Evolutionary conservation across 345 rosid genomes (phyloP), one percentile per base, ranked within the genome.

Genomic region (Murraya koenigii): DNA sequence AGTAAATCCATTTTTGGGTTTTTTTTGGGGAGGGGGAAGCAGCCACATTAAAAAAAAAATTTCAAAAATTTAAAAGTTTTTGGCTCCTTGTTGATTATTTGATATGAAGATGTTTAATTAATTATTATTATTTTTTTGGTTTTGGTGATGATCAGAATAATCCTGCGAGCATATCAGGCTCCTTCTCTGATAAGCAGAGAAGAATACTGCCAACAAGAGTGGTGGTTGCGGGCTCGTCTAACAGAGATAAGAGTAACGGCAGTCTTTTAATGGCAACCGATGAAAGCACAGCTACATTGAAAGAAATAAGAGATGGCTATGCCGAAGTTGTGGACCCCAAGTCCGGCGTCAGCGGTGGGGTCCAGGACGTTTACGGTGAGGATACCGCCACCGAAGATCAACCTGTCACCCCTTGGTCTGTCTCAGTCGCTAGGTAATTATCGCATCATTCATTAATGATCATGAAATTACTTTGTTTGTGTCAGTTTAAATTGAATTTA

Each of bases 361-460:
- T 87, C 61, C 87, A 78, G 78, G 93, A 94, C 54, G 81, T 90
- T 32, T 89, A 87, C 78, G 94, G 88, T 26, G 97, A 92, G 84
- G 96, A 91, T 66, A 79, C 87, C 62, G 89, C 92, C 84, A 80
- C 91, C 14, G 94, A 89, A 76, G 97, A 93, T 73, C 90, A 86
- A 84, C 87, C 87, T 55, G 89, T 92, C 72, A 94, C 95, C 74
- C 98, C 97, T 56, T 94, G 98, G 97, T 69, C 94, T 23, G 69
- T 85, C 78, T 90, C 95, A 23, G 93, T 94, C 69, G 97, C 97
- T 66, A 93, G 98, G 98, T 92, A 60, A 71, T 25, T 19, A 66
- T 36, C 65, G 17, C 28, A 25, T 32, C 69, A 30, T 47, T 49
- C 69, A 44, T 47, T 56, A 14, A 55, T 54, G 41, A 7, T 35